Percentiles rank a stretch among this genome's conserved stretches.
Evolutionary conservation across 2,329 filamentous ascomycete genomes (phyloP).

Genomic region (Pyrenophora graminea): DNA sequence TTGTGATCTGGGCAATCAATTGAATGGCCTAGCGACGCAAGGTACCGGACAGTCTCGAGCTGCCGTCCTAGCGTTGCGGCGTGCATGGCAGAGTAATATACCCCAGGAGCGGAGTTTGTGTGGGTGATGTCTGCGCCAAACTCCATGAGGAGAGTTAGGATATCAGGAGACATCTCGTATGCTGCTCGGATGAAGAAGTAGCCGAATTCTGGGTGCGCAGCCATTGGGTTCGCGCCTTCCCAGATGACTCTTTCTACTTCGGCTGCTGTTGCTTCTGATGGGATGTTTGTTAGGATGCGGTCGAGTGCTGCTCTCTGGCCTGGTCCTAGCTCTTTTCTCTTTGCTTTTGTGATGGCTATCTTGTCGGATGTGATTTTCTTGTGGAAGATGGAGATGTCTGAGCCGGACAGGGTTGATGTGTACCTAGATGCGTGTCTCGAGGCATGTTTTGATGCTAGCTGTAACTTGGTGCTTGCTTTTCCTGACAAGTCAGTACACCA

Average conservation of each 20-base stretch:
- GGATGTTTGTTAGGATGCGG: slow-evolving; percentile 35
- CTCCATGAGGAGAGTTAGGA: slow-evolving; percentile 31
- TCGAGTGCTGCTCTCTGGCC: slow-evolving; percentile 35
- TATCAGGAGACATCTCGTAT: slow-evolving; percentile 28
- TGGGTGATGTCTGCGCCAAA: slow-evolving; percentile 39
- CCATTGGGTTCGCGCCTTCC: slow-evolving; percentile 40
- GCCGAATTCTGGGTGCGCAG: slow-evolving; percentile 35
- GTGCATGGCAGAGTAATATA: slow-evolving; percentile 35
- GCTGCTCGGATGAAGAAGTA: slow-evolving; percentile 37
- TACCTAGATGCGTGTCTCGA: slow-evolving; percentile 19
- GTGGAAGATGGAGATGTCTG: slow-evolving; percentile 33
- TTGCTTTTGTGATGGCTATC: slow-evolving; percentile 34
- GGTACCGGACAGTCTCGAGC: slow-evolving; percentile 33
- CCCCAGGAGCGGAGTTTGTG: slow-evolving; percentile 12
- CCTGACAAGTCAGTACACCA: slow-evolving; percentile 30
- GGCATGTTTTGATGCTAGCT: slow-evolving; percentile 6
- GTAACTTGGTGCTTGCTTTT: slow-evolving; percentile 14
- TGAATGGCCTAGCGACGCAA: slow-evolving; percentile 30
- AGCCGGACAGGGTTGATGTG: slow-evolving; percentile 29
- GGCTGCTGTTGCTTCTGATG: slow-evolving; percentile 22
- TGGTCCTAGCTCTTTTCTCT: slow-evolving; percentile 29
- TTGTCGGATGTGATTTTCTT: slow-evolving; percentile 35
- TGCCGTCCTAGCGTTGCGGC: slow-evolving; percentile 34
- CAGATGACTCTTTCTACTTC: slow-evolving; percentile 38
- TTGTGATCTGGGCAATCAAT: slow-evolving; percentile 31